These are phyloP conservation scores for Pseudocercospora eumusae DNA, from an alignment of 2,329 filamentous ascomycete genomes.

Conservation along the genomic window DNA sequence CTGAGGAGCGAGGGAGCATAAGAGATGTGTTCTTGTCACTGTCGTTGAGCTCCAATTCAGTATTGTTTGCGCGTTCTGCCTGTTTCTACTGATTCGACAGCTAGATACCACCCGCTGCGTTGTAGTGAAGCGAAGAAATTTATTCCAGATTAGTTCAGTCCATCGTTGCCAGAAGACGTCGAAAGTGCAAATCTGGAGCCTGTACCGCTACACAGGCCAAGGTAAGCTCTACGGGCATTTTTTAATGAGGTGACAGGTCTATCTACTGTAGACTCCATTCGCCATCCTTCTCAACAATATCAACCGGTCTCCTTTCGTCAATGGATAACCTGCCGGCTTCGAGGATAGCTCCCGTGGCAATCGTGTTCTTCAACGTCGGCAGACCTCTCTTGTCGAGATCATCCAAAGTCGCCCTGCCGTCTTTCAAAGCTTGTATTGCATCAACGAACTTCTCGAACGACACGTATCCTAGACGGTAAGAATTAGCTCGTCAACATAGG, in stretches of 20 bases:
- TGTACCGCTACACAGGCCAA: too few species aligned
- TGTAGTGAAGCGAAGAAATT: background rate
- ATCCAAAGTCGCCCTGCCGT: slow-evolving; percentile 68
- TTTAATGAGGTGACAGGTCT: background rate
- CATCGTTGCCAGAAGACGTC: background rate
- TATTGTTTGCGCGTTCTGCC: slow-evolving; percentile 8
- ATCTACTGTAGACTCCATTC: slow-evolving; percentile 67
- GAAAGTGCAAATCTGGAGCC: background rate
- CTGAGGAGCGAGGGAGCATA: background rate
- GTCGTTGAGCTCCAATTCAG: slow-evolving; percentile 4
- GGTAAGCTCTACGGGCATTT: background rate
- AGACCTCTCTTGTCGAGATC: slow-evolving; percentile 78
- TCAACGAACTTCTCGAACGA: slow-evolving; percentile 97
- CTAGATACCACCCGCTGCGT: slow-evolving; percentile 15
- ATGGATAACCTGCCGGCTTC: slow-evolving; percentile 82
- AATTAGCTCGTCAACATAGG: background rate
- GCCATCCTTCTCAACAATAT: slow-evolving; percentile 67
- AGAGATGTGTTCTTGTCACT: background rate
- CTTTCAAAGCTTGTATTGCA: slow-evolving; percentile 75
- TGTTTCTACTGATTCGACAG: slow-evolving; percentile 13
- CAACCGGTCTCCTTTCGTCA: slow-evolving; percentile 76
- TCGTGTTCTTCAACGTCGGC: slow-evolving; percentile 83
- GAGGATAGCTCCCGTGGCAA: slow-evolving; percentile 87
- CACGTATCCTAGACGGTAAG: slow-evolving; percentile 58
- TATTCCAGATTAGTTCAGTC: background rate